phyloP scores from a whole-genome alignment of 2,329 filamentous ascomycete genomes.

The Nemania bipapillata region DNA sequence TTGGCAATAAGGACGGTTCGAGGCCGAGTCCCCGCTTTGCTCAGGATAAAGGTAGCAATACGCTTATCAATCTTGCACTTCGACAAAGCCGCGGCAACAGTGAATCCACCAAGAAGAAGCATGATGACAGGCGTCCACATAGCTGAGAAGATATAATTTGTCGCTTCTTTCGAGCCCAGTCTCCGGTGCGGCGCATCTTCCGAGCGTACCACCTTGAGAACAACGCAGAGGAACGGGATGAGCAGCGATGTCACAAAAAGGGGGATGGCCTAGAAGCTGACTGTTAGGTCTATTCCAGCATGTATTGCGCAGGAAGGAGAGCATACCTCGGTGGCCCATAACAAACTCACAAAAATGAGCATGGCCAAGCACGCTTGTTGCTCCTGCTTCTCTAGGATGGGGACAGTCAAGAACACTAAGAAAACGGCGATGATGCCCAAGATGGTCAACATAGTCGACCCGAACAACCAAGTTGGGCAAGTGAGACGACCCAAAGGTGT shows the following conservation, averaged over 20 bases:
- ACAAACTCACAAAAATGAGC: slow-evolving; percentile 88
- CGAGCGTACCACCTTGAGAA: slow-evolving; percentile 83
- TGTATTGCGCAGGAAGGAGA: slow-evolving; percentile 4
- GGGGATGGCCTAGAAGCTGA: slow-evolving; percentile 76
- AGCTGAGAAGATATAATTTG: slow-evolving; percentile 85
- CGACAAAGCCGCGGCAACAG: slow-evolving; percentile 90
- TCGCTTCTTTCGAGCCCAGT: slow-evolving; percentile 81
- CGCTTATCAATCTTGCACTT: slow-evolving; percentile 99
- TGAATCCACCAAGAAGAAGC: slow-evolving; percentile 95
- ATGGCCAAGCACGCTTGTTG: slow-evolving; percentile 97
- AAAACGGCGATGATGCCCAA: slow-evolving; percentile 78
- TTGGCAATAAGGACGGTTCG: slow-evolving; percentile 91
- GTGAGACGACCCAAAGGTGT: slow-evolving; percentile 83
- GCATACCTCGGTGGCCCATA: slow-evolving; percentile 94
- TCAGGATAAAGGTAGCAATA: slow-evolving; percentile 94
- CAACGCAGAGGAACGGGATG: slow-evolving; percentile 91
- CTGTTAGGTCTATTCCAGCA: slow-evolving; percentile 21
- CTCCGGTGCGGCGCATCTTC: slow-evolving; percentile 75
- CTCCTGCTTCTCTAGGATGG: slow-evolving; percentile 85
- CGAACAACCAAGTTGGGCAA: slow-evolving; percentile 85
- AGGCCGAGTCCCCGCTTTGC: slow-evolving; percentile 92
- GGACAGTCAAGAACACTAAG: slow-evolving; percentile 75
- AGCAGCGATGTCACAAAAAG: slow-evolving; percentile 95
- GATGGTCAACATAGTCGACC: slow-evolving; percentile 81
- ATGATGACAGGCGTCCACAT: slow-evolving; percentile 99